Base-by-base conservation (phyloP, 192 early-diverging fungal species). In the Linnemannia zychae region DNA sequence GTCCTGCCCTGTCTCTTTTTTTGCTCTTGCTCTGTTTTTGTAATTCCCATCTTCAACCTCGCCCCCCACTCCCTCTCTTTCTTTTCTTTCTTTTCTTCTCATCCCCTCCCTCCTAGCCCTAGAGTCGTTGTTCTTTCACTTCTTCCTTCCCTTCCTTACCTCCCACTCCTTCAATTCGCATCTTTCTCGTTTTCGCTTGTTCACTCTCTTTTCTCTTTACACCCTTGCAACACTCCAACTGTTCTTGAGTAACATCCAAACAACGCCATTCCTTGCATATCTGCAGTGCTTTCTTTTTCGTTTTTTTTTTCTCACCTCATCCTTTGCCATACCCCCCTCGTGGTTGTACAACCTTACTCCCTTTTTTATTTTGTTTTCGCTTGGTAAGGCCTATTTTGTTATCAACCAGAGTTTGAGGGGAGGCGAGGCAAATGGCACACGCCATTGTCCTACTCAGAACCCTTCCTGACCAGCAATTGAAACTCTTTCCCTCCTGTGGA, bases 251-350 rank as follows among this genome's bases (percentile, higher is more conserved):
- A 37, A 71, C n/a, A n/a, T n/a, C 20, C n/a, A n/a, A 28, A 40
- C 46, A 28, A 38, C 22, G 24, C 44, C 70, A 31, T 24, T 47
- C 44, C 38, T 47, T 71, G 70, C 70, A 74, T 74, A 24, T 37
- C 17, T 37, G 28, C 72, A 31, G 20, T 65, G 33, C n/a, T 53
- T 60, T 73, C 36, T 60, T 60, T 16, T 4, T 2, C 36, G 15
- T 53, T 74, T 57, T 53, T 60, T 60, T 34, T 4, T 31, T 49
- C 44, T 47, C 28, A 33, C 70, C 17, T 16, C 46, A 3, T 13
- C 49, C 28, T 28, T 13, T 47, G n/a, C 37, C 44, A 47, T 40
- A 33, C 6, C 67, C 44, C n/a, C 18, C 15, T 47, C 50, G 17
- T 74, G 5, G 57, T 63, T 24, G 57, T 63, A 31, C 57, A 63